Evolutionary conservation across 1,139 yeast species (phyloP), one percentile per base, ranked within the genome.

Genomic region (Pneumocystis sp.): DNA sequence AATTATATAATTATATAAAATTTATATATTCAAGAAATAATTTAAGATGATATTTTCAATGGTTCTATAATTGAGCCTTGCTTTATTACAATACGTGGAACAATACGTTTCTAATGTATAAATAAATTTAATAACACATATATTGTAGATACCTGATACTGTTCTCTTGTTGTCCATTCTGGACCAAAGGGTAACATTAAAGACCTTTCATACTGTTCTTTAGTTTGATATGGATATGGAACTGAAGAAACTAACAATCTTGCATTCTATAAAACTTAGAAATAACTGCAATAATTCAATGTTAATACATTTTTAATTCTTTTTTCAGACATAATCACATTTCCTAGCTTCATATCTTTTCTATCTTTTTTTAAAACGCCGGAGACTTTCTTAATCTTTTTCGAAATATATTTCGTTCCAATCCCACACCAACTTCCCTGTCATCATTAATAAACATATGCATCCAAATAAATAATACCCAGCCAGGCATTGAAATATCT

Each of bases 151-250:
- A 84, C 84, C 78, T 90, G 96, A 78, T 89, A 95, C 1, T 96
- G 85, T 65, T 84, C 87, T 72, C 90, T 83, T 15, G 96, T 83
- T 3, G 95, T 85, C 97, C 97, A 93, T 77, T 93, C 96, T 76
- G 89, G 96, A 42, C 98, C 98, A 68, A 93, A 79, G n/a, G 98
- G 97, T 90, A 90, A 87, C 73, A 96, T 83, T 72, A 93, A 79
- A 2, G 96, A 85, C 73, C 96, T 83, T 76, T 93, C 98, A 75
- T 93, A 95, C 77, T 93, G 97, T 74, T 90, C 98, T 73, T 86
- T 82, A 67, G 86, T 86, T 76, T 93, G 97, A 75, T 82, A 93
- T 66, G 97, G 97, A 81, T 85, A 91, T 40, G 98, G 98, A 63
- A 93, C 96, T 35, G 85, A 84, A 63, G 85, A 81, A 2, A 96